phyloP scores from a whole-genome alignment of 2,329 filamentous ascomycete genomes.

The Colletotrichum plurivorum region DNA sequence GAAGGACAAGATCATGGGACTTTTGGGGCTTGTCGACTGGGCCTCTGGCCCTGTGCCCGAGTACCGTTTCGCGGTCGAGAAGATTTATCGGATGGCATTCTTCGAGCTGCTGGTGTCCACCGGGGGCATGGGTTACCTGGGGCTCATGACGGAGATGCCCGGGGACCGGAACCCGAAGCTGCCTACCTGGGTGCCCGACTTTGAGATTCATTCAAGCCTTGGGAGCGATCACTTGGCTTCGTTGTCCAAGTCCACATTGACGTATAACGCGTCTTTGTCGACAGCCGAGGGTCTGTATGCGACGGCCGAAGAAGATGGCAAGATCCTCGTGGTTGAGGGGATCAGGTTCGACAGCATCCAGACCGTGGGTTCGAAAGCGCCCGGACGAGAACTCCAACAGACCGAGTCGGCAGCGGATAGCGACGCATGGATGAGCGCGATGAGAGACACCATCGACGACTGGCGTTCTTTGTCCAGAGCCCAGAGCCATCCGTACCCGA shows the following conservation, averaged over 20 bases:
- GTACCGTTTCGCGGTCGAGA: neutral
- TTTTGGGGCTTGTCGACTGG: neutral
- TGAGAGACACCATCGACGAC: neutral
- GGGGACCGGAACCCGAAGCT: neutral
- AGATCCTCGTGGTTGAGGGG: neutral
- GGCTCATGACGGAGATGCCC: neutral
- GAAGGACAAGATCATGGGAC: constrained; percentile 14
- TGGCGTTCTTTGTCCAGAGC: neutral
- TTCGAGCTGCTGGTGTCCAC: neutral
- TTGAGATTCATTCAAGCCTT: neutral
- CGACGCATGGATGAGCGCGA: neutral
- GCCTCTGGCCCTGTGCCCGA: neutral
- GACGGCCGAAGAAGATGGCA: neutral
- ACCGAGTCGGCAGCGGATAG: neutral
- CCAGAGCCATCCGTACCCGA: neutral
- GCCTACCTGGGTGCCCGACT: constrained; percentile 2
- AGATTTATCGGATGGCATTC: neutral
- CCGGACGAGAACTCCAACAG: neutral
- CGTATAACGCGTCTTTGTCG: neutral
- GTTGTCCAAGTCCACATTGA: neutral
- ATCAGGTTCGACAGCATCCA: neutral
- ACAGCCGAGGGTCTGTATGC: neutral
- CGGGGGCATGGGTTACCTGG: neutral
- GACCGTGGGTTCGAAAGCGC: neutral
- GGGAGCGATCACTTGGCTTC: neutral